These are phyloP conservation scores for Papiliotrema terrestris DNA, from an alignment of 1,284 basidiomycete genomes.

Conservation along the genomic window DNA sequence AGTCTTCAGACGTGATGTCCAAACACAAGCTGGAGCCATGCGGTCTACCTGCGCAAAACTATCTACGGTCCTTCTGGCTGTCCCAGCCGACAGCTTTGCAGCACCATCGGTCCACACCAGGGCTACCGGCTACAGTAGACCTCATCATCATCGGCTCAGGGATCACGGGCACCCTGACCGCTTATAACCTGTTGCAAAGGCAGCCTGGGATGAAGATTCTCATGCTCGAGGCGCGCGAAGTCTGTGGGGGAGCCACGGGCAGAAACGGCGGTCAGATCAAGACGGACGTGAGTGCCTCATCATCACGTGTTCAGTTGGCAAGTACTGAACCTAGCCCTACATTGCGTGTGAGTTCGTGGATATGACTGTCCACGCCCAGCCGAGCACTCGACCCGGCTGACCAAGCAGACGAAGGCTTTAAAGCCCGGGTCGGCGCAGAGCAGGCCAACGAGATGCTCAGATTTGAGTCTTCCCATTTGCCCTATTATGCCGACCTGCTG, in stretches of 20 bases:
- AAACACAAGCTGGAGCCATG: not conserved
- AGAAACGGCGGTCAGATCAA: conserved; percentile 14
- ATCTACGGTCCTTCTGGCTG: conserved; percentile 21
- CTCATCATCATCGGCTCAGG: conserved; percentile 32
- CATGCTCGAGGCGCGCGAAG: conserved; percentile 25
- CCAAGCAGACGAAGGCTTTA: not conserved
- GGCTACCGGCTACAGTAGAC: conserved; percentile 21
- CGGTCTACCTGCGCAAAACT: conserved; percentile 12
- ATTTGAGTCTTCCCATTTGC: conserved; percentile 7
- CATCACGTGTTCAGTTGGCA: too few relatives aligned
- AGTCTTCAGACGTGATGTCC: not conserved
- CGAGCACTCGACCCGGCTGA: not conserved
- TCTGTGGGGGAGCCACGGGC: conserved; percentile 20
- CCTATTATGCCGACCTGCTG: conserved; percentile 1
- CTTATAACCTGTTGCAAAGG: conserved; percentile 6
- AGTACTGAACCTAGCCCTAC: not conserved
- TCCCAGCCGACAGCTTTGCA: conserved; percentile 12
- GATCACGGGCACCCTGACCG: conserved; percentile 16
- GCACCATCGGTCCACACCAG: conserved; percentile 10
- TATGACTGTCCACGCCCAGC: too few relatives aligned
- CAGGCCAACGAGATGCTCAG: conserved; percentile 12
- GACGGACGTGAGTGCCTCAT: not conserved
- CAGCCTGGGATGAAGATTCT: conserved; percentile 9
- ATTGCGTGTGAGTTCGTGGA: conserved; percentile 2
- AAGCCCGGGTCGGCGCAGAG: conserved; percentile 2